Base-by-base conservation (phyloP, 805 yeast species). In the Ascoidea asiatica region DNA sequence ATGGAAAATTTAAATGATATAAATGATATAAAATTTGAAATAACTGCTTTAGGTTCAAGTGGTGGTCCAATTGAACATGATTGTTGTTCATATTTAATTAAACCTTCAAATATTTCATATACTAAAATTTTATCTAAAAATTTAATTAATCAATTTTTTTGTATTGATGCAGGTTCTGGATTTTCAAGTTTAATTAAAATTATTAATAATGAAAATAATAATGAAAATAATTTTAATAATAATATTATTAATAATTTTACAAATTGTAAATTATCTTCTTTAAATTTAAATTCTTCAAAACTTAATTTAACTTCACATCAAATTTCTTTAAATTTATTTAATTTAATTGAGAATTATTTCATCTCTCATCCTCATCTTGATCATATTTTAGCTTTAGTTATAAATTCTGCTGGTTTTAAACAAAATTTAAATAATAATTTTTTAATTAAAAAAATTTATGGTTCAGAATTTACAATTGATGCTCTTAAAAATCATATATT, bases 341-440 rank as follows among this genome's bases (percentile, higher is more conserved):
- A 61, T 4, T 50, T 58, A 5, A 56, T 79, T 2, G 55, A 62
- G 5, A 63, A 63, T 29, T 75, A 70, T 50, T 63, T 80, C 41
- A 70, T 88, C 21, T 75, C 95, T 1, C 97, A 88, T 59, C 75
- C 90, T 0, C 97, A 88, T 60, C 56, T 88, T 43, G 97, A 88
- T 58, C 97, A 88, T 57, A 67, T 86, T 13, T 57, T 72, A 7
- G 84, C 81, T 0, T 56, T 88, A 41, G 75, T 80, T 0, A 61
- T 88, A 43, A 87, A 87, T 55, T 75, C 89, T 2, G 85, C 95
- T 0, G 67, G 70, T 15, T 68, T 73, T 50, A 47, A 56, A 7
- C 41, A 48, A 18, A 43, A 50, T 11, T 50, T 55, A 5, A 58
- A 61, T 1, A 22, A 42, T 13, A 36, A 46, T 44, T 48, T 38